Conservation (phyloP, 2,329 filamentous ascomycete genomes). For the Domatiomyces globalis region DNA sequence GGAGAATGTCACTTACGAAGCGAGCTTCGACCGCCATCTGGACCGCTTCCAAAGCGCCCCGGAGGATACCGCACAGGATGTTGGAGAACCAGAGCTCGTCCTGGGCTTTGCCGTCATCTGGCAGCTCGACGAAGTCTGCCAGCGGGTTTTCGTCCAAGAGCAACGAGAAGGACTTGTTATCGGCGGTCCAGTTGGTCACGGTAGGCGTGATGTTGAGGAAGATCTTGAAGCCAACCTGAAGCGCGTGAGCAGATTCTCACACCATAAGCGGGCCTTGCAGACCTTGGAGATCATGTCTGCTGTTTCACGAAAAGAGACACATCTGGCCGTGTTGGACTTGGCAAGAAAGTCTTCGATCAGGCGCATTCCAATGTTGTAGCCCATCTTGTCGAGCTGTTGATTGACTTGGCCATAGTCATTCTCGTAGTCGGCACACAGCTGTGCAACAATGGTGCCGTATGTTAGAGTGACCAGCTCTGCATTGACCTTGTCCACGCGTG, state of each 20-base stretch:
- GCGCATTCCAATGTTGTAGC: constrained; percentile 92
- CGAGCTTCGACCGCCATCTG: constrained; percentile 98
- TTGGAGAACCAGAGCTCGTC: constrained; percentile 98
- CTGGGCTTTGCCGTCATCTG: constrained; percentile 87
- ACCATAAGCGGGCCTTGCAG: constrained; percentile 9
- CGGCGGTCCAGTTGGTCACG: constrained; percentile 88
- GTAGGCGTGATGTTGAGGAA: constrained; percentile 93
- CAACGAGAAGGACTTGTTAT: constrained; percentile 91
- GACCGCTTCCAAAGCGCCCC: constrained; percentile 79
- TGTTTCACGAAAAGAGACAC: constrained; percentile 85
- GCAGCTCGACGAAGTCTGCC: constrained; percentile 92
- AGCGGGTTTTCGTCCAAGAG: constrained; percentile 95
- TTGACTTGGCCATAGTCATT: constrained; percentile 91
- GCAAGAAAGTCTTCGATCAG: constrained; percentile 96
- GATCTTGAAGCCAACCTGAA: constrained; percentile 91
- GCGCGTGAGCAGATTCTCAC: background rate
- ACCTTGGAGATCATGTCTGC: constrained; percentile 94
- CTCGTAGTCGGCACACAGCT: constrained; percentile 93
- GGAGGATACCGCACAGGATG: constrained; percentile 81
- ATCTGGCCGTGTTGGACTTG: constrained; percentile 80
- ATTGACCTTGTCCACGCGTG: constrained; percentile 92
- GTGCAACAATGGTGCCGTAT: constrained; percentile 92
- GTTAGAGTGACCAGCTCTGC: constrained; percentile 93
- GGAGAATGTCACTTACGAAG: constrained; percentile 84
- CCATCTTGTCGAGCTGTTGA: constrained; percentile 97